Conservation (phyloP, 179 eudicot genomes). For the Gypsophila paniculata region DNA sequence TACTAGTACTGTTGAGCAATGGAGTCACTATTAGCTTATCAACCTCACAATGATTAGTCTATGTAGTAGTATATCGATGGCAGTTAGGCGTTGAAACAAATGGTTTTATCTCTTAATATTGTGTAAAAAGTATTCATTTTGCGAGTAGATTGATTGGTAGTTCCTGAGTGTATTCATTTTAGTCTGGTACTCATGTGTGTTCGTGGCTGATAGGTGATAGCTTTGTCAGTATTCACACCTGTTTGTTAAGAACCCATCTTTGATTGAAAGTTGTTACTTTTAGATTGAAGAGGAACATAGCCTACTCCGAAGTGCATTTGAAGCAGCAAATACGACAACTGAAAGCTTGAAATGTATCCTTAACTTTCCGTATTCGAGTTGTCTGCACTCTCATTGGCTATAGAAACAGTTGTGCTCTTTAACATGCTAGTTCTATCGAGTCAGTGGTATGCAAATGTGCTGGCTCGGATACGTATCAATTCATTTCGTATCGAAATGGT, state of each 20-base stretch:
- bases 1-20: no score
- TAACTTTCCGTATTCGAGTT: conserved; percentile 10
- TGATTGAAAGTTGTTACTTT: conserved; percentile 8
- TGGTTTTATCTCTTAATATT: no score
- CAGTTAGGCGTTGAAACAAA: no score
- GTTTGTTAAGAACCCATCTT: background rate
- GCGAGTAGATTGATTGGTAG: no score
- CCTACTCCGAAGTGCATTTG: conserved; percentile 56
- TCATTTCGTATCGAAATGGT: conserved; percentile 87
- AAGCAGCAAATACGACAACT: conserved; percentile 34
- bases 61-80: no score
- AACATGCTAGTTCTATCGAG: conserved; percentile 65
- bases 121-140: no score
- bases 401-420: conserved; percentile 31
- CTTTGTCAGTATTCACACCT: background rate
- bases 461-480: conserved; percentile 84
- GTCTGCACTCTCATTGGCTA: background rate
- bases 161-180: no score
- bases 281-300: conserved; percentile 71
- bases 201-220: background rate
- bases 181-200: no score
- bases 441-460: conserved; percentile 72
- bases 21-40: no score
- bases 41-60: no score
- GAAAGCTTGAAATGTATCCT: conserved; percentile 74